These are phyloP conservation scores for Aciculosporium take DNA, from an alignment of 2,329 filamentous ascomycete species.

Conservation along the genomic window DNA sequence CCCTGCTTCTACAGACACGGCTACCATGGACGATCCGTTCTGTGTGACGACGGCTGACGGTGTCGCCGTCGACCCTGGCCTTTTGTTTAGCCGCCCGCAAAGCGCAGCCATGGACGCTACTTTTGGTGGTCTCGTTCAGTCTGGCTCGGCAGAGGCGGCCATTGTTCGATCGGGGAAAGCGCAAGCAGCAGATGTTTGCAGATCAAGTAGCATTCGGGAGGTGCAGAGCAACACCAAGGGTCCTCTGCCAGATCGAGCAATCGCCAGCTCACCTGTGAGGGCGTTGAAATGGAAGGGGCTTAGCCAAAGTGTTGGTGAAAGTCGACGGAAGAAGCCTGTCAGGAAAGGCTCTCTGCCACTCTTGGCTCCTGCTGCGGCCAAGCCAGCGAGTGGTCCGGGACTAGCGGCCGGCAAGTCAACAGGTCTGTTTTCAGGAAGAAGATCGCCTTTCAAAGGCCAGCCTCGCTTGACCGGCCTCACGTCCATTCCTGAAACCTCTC, in stretches of 20 bases:
- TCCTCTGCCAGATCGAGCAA: conserved; percentile 25
- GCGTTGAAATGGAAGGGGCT: conserved; percentile 32
- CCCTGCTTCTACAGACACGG: conserved; percentile 17
- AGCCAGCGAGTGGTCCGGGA: conserved; percentile 16
- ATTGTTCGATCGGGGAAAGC: conserved; percentile 14
- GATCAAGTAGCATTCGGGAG: conserved; percentile 32
- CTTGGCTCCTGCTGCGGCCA: conserved; percentile 30
- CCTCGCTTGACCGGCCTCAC: conserved; percentile 36
- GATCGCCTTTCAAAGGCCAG: conserved; percentile 38
- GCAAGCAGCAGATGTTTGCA: conserved; percentile 20
- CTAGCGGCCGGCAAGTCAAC: conserved; percentile 21
- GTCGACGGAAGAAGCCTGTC: conserved; percentile 29
- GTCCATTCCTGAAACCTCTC: conserved; percentile 41
- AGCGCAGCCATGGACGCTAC: conserved; percentile 31
- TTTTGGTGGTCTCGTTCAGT: conserved; percentile 17
- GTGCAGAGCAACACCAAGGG: conserved; percentile 24
- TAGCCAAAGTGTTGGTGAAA: conserved; percentile 41
- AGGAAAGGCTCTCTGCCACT: conserved; percentile 28
- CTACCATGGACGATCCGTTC: conserved; percentile 33
- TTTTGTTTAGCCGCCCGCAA: conserved; percentile 40
- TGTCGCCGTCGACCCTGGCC: conserved; percentile 43
- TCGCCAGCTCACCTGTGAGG: conserved; percentile 38
- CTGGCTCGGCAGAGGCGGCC: conserved; percentile 15
- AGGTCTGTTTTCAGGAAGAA: conserved; percentile 29
- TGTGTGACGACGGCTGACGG: conserved; percentile 29